phyloP scores from a whole-genome alignment of 2,329 filamentous ascomycete genomes.

The Aspergillus amoenus region DNA sequence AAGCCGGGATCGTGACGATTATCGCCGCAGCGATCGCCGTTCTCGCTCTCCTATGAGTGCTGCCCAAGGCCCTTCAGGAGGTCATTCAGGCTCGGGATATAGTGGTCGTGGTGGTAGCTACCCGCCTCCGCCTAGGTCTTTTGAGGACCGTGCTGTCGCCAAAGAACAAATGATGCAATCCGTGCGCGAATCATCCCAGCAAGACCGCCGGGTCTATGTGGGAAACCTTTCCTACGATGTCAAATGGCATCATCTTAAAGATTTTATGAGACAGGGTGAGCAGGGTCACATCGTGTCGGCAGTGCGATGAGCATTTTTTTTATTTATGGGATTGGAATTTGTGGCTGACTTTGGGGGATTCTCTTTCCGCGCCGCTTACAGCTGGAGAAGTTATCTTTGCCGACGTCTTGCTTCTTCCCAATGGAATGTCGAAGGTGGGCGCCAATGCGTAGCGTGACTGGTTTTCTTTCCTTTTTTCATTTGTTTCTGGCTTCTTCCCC shows the following conservation, averaged over 20 bases:
- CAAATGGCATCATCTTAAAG: constrained; percentile 99
- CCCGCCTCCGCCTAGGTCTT: constrained; percentile 65
- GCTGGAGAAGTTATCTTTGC: constrained; percentile 99
- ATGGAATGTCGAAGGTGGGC: constrained; percentile 99
- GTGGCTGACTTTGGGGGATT: constrained; percentile 34
- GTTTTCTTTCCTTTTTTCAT: constrained; percentile 60
- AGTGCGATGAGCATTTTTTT: constrained; percentile 19
- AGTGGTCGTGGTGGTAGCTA: constrained; percentile 62
- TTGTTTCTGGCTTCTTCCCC: constrained; percentile 64
- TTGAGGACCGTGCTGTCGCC: constrained; percentile 77
- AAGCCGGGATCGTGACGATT: constrained; percentile 75
- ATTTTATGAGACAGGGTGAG: constrained; percentile 99
- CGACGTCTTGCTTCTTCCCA: constrained; percentile 98
- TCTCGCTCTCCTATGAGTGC: constrained; percentile 86
- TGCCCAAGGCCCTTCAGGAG: constrained; percentile 66
- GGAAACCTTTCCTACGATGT: constrained; percentile 99
- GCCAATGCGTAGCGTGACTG: constrained; percentile 86
- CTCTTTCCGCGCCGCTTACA: constrained; percentile 48
- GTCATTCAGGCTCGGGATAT: constrained; percentile 62
- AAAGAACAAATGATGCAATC: constrained; percentile 97
- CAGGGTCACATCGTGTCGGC: constrained; percentile 26
- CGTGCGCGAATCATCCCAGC: constrained; percentile 90
- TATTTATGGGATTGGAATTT: constrained; percentile 18
- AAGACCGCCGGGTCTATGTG: constrained; percentile 98
- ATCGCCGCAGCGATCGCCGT: constrained; percentile 71